Percentiles rank a stretch among this genome's conserved stretches.
Evolutionary conservation across 2,329 filamentous ascomycete genomes (phyloP).

Genomic region (Venturia carpophila): DNA sequence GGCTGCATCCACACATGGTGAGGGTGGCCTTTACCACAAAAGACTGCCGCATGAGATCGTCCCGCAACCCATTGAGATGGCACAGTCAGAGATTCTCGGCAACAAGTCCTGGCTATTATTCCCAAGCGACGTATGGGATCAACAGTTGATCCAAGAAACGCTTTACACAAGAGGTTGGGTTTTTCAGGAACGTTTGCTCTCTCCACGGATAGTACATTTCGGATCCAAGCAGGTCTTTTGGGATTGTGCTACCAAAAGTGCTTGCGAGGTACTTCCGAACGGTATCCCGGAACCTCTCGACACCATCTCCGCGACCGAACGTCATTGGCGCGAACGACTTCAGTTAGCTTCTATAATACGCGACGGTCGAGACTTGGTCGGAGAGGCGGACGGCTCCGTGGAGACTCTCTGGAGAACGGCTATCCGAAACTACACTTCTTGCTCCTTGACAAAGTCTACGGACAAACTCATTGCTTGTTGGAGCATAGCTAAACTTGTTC

Average conservation of each 20-base stretch:
- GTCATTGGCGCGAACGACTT: conserved; percentile 3
- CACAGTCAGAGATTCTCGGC: background rate
- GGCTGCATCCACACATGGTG: background rate
- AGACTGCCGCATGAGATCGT: background rate
- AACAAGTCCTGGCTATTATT: background rate
- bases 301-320: background rate
- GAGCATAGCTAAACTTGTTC: background rate
- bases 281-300: background rate
- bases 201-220: conserved; percentile 16
- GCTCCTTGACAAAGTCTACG: background rate
- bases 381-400: background rate
- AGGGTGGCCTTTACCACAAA: background rate
- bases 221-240: conserved; percentile 6
- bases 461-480: conserved; percentile 3
- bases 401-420: background rate
- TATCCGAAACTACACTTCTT: background rate
- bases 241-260: conserved; percentile 13
- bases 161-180: conserved; percentile 15
- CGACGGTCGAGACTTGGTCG: background rate
- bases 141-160: background rate
- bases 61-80: background rate
- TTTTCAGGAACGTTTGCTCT: conserved; percentile 15
- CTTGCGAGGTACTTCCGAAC: conserved; percentile 13
- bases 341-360: background rate
- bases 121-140: background rate